Evolutionary conservation across 352 stramenopile species (phyloP).

Genomic region (Saprolegnia parasitica): DNA sequence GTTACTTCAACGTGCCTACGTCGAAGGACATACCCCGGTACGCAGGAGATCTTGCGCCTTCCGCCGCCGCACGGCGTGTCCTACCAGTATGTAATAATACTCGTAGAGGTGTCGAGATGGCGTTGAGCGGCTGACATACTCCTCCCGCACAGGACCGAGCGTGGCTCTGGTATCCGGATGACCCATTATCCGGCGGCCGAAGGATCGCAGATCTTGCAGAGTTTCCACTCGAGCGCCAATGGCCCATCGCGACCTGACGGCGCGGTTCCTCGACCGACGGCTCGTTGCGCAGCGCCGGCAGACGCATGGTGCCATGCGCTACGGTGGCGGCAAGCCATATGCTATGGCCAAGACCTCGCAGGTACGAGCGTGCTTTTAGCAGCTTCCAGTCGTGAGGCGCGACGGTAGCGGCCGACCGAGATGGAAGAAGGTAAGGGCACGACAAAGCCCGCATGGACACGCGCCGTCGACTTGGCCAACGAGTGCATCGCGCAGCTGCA

Average conservation of each 20-base stretch:
- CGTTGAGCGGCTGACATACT: no score
- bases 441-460: slow-evolving; percentile 2
- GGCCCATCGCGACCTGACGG: slow-evolving; percentile 17
- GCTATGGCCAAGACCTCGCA: neutral
- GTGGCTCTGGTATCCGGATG: neutral
- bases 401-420: no score
- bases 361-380: neutral
- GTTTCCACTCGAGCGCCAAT: neutral
- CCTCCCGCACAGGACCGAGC: no score
- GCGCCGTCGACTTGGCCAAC: slow-evolving; percentile 32
- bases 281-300: slow-evolving; percentile 1
- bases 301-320: neutral
- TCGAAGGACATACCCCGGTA: no score
- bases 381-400: no score
- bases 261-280: neutral
- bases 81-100: no score
- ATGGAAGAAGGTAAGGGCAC: no score
- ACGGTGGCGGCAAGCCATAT: slow-evolving; percentile 3
- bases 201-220: neutral
- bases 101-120: no score
- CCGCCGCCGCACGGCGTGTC: no score
- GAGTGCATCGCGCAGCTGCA: slow-evolving; percentile 59
- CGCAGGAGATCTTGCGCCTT: no score
- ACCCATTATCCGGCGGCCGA: neutral
- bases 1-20: neutral